Percentiles rank a stretch among this genome's conserved stretches.
phyloP scores from a whole-genome alignment of 345 rosid genomes.

The Diplotaxis tenuifolia region DNA sequence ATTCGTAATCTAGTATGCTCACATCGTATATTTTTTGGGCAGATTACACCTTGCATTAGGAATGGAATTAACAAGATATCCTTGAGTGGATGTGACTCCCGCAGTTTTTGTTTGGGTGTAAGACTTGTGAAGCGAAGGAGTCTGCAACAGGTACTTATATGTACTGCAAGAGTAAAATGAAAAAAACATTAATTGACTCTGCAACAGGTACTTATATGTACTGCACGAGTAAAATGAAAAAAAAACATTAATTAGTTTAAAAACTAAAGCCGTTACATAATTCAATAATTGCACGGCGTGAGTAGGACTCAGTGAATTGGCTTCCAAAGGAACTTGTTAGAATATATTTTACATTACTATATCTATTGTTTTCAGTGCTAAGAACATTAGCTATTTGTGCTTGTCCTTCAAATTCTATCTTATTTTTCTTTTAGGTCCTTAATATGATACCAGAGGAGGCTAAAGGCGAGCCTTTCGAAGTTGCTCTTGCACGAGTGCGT shows the following conservation, averaged over 20 bases:
- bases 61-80: slow-evolving; percentile 85
- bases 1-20: neutral
- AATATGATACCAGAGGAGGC: slow-evolving; percentile 70
- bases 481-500: slow-evolving; percentile 81
- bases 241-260: neutral
- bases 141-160: slow-evolving; percentile 65
- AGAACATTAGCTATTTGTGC: neutral
- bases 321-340: neutral
- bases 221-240: neutral
- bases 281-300: neutral
- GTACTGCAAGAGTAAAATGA: slow-evolving; percentile 4
- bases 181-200: slow-evolving; percentile 35
- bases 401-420: neutral
- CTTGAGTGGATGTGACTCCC: slow-evolving; percentile 80
- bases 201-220: slow-evolving; percentile 58
- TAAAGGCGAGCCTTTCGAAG: slow-evolving; percentile 80
- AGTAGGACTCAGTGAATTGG: slow-evolving; percentile 1
- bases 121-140: slow-evolving; percentile 75
- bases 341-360: neutral
- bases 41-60: slow-evolving; percentile 69
- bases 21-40: slow-evolving; percentile 25
- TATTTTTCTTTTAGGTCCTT: slow-evolving; percentile 53
- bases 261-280: neutral
- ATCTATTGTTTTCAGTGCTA: neutral
- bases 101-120: slow-evolving; percentile 84